Evolutionary conservation across 2,329 filamentous ascomycete species (phyloP), one percentile per base, ranked within the genome.

Genomic region (Orbilia oligospora): DNA sequence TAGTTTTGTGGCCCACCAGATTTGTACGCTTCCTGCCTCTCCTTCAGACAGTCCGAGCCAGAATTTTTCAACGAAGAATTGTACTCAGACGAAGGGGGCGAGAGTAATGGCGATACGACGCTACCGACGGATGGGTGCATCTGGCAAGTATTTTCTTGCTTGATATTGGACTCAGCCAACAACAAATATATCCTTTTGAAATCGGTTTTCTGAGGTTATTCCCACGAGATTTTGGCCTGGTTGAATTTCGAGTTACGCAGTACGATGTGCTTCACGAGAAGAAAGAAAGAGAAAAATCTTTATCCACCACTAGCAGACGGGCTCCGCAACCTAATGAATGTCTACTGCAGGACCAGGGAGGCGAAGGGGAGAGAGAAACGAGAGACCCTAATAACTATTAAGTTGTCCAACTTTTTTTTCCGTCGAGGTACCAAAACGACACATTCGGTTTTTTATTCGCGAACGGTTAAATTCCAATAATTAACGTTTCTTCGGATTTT

Each of bases 1-100:
- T 91, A 91, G 51, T 63, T 77, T 46, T 71, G 67, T 44, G 56
- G 70, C 72, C 72, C 73, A 71, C 73, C 73, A 67, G 67, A 53
- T 71, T 71, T 77, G 61, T 77, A 67, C 48, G 51, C 51, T 69
- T 77, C 73, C 73, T 77, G 72, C 66, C 66, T 76, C 66, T 76
- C 72, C 66, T 58, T 77, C 61, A 71, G 58, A 67, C 36, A 53
- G 51, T 77, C 73, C 51, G 73, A 77, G 67, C 65, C 61, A 20
- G 67, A 77, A 67, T 67, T 44, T 71, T 71, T 77, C 67, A 64
- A 71, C 36, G 71, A 75, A 61, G 73, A 77, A 71, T 77, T 77
- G 61, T 46, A 77, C 73, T 77, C 73, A 64, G 73, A 77, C 44
- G 73, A 77, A 71, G 73, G 73, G 48, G 73, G 73, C 61, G 73